A percentile compares a stretch with the other conserved stretches of the same genome.
Conservation (phyloP, 2,329 filamentous ascomycete species). For the Paecilomyces niveus region DNA sequence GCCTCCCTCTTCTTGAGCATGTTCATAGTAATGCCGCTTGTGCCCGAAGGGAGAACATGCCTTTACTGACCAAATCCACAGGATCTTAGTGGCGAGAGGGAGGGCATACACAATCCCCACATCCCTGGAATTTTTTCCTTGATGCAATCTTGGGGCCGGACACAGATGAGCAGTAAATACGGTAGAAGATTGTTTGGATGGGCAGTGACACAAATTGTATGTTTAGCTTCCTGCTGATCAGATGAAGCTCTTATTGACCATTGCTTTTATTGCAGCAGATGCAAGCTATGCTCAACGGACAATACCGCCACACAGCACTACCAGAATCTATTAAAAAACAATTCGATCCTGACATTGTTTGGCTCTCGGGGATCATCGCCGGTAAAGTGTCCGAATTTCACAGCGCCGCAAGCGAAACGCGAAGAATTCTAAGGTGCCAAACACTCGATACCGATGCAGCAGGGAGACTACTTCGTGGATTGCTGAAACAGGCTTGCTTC, state of each 20-base stretch:
- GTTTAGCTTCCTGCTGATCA: background rate
- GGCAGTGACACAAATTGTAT: background rate
- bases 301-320: background rate
- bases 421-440: background rate
- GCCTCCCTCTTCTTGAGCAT: background rate
- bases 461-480: background rate
- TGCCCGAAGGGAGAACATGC: background rate
- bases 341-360: background rate
- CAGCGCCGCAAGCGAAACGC: background rate
- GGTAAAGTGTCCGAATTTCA: background rate
- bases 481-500: background rate
- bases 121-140: background rate
- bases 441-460: background rate
- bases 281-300: background rate
- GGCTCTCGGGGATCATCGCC: background rate
- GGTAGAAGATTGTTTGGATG: background rate
- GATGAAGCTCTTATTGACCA: background rate
- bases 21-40: background rate
- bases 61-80: background rate
- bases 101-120: background rate
- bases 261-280: background rate
- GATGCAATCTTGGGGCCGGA: background rate
- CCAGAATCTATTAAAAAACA: background rate
- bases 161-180: background rate
- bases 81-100: background rate